Evolutionary conservation across 352 stramenopile genomes (phyloP).

Genomic region (Phytophthora melonis): DNA sequence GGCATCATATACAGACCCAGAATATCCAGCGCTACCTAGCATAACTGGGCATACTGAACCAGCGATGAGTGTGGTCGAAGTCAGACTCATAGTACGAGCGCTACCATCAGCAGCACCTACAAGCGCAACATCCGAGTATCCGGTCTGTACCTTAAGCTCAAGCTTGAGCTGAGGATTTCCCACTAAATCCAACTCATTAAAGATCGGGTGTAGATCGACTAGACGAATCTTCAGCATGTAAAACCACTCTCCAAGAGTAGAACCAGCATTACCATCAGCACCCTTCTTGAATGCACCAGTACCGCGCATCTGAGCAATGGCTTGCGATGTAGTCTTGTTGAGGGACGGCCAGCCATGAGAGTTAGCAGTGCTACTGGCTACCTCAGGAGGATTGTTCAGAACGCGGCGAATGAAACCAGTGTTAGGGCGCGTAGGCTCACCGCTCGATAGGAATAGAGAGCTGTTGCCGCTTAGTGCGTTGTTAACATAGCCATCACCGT

Average conservation of each 20-base stretch:
- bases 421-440: neutral
- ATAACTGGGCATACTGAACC: neutral
- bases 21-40: too few species aligned
- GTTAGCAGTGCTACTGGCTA: neutral
- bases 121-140: too few species aligned
- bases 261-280: neutral
- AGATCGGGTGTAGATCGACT: neutral
- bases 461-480: too few species aligned
- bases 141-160: neutral
- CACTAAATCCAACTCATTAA: neutral
- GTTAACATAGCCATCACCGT: too few species aligned
- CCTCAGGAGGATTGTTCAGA: neutral
- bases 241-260: too few species aligned
- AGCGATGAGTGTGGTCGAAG: too few species aligned
- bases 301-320: slow-evolving; percentile 2
- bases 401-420: neutral
- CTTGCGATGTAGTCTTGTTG: neutral
- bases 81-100: neutral
- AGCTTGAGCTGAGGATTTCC: neutral
- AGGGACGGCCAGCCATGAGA: neutral
- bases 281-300: slow-evolving; percentile 7
- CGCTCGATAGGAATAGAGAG: neutral
- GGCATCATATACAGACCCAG: too few species aligned
- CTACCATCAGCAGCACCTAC: neutral
- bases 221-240: neutral